Conservation (phyloP, 768 basidiomycete species). For the Paxillus involutus region DNA sequence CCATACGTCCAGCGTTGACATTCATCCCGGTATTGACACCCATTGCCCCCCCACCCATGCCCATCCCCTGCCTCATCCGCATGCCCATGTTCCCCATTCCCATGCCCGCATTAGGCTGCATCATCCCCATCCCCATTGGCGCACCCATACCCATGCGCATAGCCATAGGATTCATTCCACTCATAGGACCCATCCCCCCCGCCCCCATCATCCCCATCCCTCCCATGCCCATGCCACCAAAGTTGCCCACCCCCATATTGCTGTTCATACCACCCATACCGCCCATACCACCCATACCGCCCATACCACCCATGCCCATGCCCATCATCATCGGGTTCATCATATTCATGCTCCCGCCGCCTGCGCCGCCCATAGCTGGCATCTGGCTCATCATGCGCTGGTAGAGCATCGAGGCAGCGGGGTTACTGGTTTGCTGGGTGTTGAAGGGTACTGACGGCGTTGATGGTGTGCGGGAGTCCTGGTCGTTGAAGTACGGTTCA, state of each 20-base stretch:
- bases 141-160: constrained; percentile 33
- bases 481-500: constrained; percentile 34
- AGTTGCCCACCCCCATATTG: constrained; percentile 32
- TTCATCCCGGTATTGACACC: constrained; percentile 30
- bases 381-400: constrained; percentile 39
- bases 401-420: constrained; percentile 32
- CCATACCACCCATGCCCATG: constrained; percentile 48
- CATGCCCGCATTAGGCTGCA: constrained; percentile 21
- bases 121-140: constrained; percentile 35
- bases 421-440: constrained; percentile 37
- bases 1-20: constrained; percentile 38
- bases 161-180: constrained; percentile 32
- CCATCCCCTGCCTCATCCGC: constrained; percentile 33
- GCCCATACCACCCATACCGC: constrained; percentile 42
- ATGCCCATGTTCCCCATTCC: constrained; percentile 40
- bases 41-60: constrained; percentile 37
- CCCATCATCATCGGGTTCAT: constrained; percentile 48
- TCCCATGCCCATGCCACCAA: constrained; percentile 22
- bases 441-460: constrained; percentile 31
- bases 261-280: constrained; percentile 36
- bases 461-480: constrained; percentile 35
- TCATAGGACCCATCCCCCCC: constrained; percentile 24
- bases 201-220: constrained; percentile 38
- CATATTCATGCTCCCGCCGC: constrained; percentile 50
- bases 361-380: constrained; percentile 42